Percentiles rank a stretch among this genome's conserved stretches.
phyloP scores from a whole-genome alignment of 1,284 basidiomycete genomes.

The Apiotrichum domesticum region DNA sequence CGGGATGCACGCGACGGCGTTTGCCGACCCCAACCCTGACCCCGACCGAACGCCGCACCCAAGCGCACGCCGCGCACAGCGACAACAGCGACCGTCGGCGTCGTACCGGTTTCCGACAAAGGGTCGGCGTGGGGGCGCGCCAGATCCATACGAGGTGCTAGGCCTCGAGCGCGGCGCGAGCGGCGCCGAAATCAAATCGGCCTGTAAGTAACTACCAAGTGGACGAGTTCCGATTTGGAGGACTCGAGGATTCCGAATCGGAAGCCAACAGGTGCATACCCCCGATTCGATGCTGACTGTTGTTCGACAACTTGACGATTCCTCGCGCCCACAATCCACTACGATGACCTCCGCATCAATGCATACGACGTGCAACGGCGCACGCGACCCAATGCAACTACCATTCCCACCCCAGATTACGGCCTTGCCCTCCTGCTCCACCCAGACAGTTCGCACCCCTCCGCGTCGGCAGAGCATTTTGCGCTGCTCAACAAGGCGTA shows the following conservation, averaged over 20 bases:
- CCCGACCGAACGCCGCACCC: neutral
- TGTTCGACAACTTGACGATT: too few relatives aligned
- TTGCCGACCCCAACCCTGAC: neutral
- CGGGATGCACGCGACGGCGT: slow-evolving; percentile 6
- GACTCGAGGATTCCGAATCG: too few relatives aligned
- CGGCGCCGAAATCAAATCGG: slow-evolving; percentile 37
- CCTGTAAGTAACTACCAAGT: slow-evolving; percentile 29
- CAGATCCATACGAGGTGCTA: slow-evolving; percentile 43
- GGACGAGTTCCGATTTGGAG: too few relatives aligned
- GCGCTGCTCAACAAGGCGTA: slow-evolving; percentile 41
- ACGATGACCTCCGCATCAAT: too few relatives aligned
- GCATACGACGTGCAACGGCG: too few relatives aligned
- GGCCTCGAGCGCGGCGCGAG: slow-evolving; percentile 31
- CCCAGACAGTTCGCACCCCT: slow-evolving; percentile 44
- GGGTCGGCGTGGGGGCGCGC: slow-evolving; percentile 29
- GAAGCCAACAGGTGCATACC: too few relatives aligned
- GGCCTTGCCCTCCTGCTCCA: slow-evolving; percentile 43
- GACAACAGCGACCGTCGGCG: too few relatives aligned
- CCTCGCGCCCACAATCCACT: too few relatives aligned
- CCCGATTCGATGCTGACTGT: too few relatives aligned
- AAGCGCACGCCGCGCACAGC: neutral
- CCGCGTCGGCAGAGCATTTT: slow-evolving; percentile 41
- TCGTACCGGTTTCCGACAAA: slow-evolving; percentile 31
- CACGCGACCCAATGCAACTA: too few relatives aligned
- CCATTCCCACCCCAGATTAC: slow-evolving; percentile 32